phyloP scores from a whole-genome alignment of 805 yeast species.

The Jamesozyma piceae region DNA sequence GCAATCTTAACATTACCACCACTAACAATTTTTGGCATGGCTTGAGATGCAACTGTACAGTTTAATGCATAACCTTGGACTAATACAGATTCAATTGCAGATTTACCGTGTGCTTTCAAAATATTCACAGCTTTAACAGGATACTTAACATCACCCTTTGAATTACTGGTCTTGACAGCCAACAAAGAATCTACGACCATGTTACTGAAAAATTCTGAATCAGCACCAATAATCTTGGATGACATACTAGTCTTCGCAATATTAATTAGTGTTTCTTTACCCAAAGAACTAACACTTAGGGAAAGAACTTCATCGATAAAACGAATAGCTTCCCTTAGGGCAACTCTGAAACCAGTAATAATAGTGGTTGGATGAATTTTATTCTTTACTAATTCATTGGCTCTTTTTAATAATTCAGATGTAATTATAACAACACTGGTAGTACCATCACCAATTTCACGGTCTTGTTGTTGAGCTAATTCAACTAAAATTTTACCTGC shows the following conservation, averaged over 20 bases:
- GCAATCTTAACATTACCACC: constrained; percentile 67
- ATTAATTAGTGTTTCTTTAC: constrained; percentile 76
- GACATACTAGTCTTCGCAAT: constrained; percentile 97
- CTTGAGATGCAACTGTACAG: constrained; percentile 95
- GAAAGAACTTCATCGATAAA: constrained; percentile 81
- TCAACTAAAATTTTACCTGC: constrained; percentile 97
- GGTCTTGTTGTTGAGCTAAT: constrained; percentile 95
- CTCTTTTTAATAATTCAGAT: constrained; percentile 81
- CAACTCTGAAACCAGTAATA: constrained; percentile 91
- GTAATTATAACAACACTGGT: constrained; percentile 96
- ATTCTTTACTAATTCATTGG: constrained; percentile 86
- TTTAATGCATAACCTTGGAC: constrained; percentile 93
- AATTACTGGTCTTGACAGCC: constrained; percentile 84
- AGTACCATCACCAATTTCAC: constrained; percentile 98
- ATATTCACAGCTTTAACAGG: constrained; percentile 97
- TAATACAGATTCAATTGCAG: constrained; percentile 74
- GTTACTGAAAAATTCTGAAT: constrained; percentile 78
- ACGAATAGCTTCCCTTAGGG: constrained; percentile 80
- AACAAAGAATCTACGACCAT: constrained; percentile 93
- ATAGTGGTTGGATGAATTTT: constrained; percentile 97
- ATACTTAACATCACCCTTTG: constrained; percentile 80
- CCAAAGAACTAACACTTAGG: constrained; percentile 64
- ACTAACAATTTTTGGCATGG: constrained; percentile 61
- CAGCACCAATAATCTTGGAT: constrained; percentile 89
- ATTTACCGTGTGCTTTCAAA: constrained; percentile 93